Percentiles rank a stretch among this genome's conserved stretches.
Conservation (phyloP, 1,139 yeast species). For the Yamadazyma membranifaciens region DNA sequence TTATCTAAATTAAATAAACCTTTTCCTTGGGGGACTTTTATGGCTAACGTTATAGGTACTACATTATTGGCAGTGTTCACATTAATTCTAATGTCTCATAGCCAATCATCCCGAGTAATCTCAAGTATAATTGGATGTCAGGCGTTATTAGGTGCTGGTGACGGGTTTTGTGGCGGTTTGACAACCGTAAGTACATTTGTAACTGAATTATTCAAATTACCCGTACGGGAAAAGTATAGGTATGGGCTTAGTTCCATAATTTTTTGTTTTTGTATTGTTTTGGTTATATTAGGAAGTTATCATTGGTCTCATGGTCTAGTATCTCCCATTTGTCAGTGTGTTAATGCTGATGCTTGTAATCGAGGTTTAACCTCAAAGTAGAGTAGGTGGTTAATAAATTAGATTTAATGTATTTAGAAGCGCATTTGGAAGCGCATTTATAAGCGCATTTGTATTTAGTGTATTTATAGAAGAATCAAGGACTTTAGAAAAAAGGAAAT, state of each 20-base stretch:
- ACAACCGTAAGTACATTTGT: slow-evolving; percentile 80
- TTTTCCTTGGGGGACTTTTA: slow-evolving; percentile 69
- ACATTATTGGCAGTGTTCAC: slow-evolving; percentile 54
- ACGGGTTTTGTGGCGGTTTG: slow-evolving; percentile 76
- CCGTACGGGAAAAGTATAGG: slow-evolving; percentile 27
- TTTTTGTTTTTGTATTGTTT: slow-evolving; percentile 36
- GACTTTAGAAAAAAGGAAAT: too few relatives aligned
- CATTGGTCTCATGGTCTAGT: slow-evolving; percentile 47
- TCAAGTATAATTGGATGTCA: slow-evolving; percentile 41
- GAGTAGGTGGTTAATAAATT: too few relatives aligned
- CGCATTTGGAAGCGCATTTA: too few relatives aligned
- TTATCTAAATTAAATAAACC: slow-evolving; percentile 48
- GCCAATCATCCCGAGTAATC: slow-evolving; percentile 25
- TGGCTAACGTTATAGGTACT: slow-evolving; percentile 64
- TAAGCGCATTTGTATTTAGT: too few relatives aligned
- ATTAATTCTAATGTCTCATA: slow-evolving; percentile 49
- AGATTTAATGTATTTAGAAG: too few relatives aligned
- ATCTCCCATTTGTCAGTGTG: slow-evolving; percentile 9
- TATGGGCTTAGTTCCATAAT: slow-evolving; percentile 41
- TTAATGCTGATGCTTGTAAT: neutral
- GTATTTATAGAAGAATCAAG: too few relatives aligned
- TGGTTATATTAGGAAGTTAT: slow-evolving; percentile 55
- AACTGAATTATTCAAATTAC: slow-evolving; percentile 54
- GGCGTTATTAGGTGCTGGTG: slow-evolving; percentile 54
- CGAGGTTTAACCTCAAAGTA: neutral